Base-by-base conservation (phyloP, 176 grass and related monocot species). In the Avena atlantica region DNA sequence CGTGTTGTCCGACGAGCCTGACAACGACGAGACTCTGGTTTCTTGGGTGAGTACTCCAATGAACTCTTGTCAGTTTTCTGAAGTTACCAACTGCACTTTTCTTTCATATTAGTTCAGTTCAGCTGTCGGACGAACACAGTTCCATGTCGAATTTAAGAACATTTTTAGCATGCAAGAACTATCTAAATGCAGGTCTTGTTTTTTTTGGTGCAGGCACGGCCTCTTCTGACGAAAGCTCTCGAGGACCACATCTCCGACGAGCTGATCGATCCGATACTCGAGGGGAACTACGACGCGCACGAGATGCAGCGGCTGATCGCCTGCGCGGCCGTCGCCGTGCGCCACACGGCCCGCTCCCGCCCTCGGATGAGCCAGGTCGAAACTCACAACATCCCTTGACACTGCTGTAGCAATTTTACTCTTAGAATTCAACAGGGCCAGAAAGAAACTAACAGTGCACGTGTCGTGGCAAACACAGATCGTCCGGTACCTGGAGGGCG, bases 351-450 rank as follows among this genome's bases (percentile, higher is more conserved):
- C 25, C 80, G 52, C 6, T 83, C 84, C 63, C 93, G 96, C 14
- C 96, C 96, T 3, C 88, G 87, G 21, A 94, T 98, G 90, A 82
- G 88, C 63, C 91, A 98, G 93, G 96, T 94, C 6, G 40, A 84
- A 49, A 3, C 29, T 12, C 63, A 15, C 6, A 20, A 3, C 37
- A 31, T 17, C 80, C 21, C 21, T 59, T 34, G 0, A 14, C 11
- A 25, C 8, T 25, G 5, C 37, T 40, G 37, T 40, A 13, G 1
- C 48, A 47, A 66, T 8, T 50, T 36, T 8, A 8, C 17, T 12
- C 13, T 40, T 40, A 40, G 37, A 40, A 40, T 40, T 7, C 40
- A 42, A 7, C 40, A 42, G 40, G 6, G 40, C 5, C 16, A 1
- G 20, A 2, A 20, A 29, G 20, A 2, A 20, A 29, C 57, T 89